phyloP scores from a whole-genome alignment of 1,284 basidiomycete species.

The Anthracocystis walkeri region DNA sequence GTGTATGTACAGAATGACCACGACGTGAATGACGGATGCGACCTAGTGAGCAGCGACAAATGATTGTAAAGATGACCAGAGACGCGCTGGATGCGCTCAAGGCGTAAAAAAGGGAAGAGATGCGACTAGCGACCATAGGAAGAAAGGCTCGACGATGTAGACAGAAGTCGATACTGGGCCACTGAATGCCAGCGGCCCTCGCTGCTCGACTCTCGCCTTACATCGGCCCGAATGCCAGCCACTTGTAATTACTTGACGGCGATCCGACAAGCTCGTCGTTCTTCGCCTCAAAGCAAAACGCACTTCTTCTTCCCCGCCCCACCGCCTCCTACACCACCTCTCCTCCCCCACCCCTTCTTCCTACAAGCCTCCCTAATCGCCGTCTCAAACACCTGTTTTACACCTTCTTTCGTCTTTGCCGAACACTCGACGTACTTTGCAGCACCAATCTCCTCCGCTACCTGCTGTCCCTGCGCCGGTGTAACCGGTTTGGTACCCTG shows the following conservation, averaged over 20 bases:
- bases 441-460: slow-evolving; percentile 93
- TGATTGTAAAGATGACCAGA: neutral
- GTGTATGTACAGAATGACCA: neutral
- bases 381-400: slow-evolving; percentile 90
- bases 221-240: too few species aligned
- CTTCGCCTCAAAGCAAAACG: slow-evolving; percentile 75
- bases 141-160: too few species aligned
- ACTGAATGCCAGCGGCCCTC: too few species aligned
- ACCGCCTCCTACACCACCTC: slow-evolving; percentile 38
- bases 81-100: neutral
- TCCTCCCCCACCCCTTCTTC: slow-evolving; percentile 47
- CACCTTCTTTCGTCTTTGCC: slow-evolving; percentile 87
- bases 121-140: neutral
- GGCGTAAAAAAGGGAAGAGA: neutral
- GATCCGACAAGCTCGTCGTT: too few species aligned
- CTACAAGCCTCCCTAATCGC: slow-evolving; percentile 83
- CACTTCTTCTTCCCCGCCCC: slow-evolving; percentile 77
- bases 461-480: slow-evolving; percentile 73
- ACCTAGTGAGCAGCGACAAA: neutral
- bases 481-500: slow-evolving; percentile 89
- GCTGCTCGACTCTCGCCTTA: too few species aligned
- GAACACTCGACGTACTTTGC: slow-evolving; percentile 90
- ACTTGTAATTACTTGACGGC: too few species aligned
- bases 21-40: neutral
- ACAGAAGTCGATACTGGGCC: too few species aligned